Percentiles rank a stretch among this genome's conserved stretches.
These are phyloP conservation scores for Phyllosticta paracitricarpa DNA, from an alignment of 2,329 filamentous ascomycete species.

Conservation along the genomic window DNA sequence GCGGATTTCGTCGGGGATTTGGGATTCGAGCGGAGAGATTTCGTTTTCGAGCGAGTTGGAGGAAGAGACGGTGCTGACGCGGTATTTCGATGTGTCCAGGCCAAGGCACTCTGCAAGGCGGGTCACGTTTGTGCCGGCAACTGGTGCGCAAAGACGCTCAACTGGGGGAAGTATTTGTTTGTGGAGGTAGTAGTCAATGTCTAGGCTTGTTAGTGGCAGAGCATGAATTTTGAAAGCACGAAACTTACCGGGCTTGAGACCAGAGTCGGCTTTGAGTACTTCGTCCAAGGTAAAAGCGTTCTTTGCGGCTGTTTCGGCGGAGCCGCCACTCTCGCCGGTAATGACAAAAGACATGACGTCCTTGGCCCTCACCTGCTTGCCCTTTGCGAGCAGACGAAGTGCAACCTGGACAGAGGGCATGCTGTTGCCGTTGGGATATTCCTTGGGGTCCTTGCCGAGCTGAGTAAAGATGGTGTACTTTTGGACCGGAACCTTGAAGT, in stretches of 20 bases:
- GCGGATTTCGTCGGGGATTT: constrained; percentile 82
- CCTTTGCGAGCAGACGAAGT: constrained; percentile 73
- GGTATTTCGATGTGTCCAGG: constrained; percentile 81
- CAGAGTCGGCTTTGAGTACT: constrained; percentile 65
- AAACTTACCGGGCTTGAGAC: constrained; percentile 49
- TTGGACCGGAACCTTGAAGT: constrained; percentile 59
- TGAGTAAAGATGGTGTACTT: constrained; percentile 99
- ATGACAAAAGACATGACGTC: constrained; percentile 97
- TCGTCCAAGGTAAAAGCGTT: constrained; percentile 83
- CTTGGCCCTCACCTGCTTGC: constrained; percentile 81
- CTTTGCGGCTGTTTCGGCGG: constrained; percentile 63
- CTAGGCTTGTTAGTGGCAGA: constrained; percentile 25
- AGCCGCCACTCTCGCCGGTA: constrained; percentile 57
- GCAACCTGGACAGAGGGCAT: constrained; percentile 98
- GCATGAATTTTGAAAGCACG: not conserved
- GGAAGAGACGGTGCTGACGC: constrained; percentile 51
- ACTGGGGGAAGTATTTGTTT: constrained; percentile 98
- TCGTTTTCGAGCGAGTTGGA: constrained; percentile 41
- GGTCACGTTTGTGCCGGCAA: constrained; percentile 81
- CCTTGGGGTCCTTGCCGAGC: constrained; percentile 83
- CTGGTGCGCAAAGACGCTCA: constrained; percentile 93
- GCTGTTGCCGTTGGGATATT: constrained; percentile 86
- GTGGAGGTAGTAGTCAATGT: constrained; percentile 95
- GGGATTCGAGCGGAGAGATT: constrained; percentile 85
- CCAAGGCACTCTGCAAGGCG: constrained; percentile 89